Conservation (phyloP, 2,329 filamentous ascomycete species). For the Decorospora gaudefroyi region DNA sequence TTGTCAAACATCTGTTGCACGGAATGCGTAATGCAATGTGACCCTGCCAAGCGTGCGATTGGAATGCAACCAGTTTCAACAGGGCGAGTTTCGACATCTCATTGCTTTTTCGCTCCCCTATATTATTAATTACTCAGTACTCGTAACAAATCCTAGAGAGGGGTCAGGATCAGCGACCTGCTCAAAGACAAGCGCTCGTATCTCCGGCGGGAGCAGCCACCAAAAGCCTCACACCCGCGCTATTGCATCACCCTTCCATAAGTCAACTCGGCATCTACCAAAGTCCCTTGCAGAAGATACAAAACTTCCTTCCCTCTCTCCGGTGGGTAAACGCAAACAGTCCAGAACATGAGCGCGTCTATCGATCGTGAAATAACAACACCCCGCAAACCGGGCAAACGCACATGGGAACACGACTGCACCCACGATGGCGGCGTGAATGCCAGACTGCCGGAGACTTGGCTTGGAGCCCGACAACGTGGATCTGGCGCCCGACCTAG, state of each 20-base stretch:
- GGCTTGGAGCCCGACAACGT: conserved; percentile 38
- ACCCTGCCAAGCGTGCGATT: conserved; percentile 13
- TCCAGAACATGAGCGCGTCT: not conserved
- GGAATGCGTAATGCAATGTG: conserved; percentile 20
- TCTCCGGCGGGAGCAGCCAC: conserved; percentile 17
- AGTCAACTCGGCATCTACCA: no score
- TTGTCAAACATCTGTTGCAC: conserved; percentile 8
- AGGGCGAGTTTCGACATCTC: no score
- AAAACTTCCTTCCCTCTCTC: no score
- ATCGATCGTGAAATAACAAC: conserved; percentile 5
- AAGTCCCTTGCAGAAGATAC: no score
- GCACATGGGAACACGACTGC: conserved; percentile 31
- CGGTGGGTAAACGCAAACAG: no score
- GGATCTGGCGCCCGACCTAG: conserved; percentile 36
- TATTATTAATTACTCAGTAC: conserved; percentile 5
- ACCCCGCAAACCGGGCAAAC: conserved; percentile 29
- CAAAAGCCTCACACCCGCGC: conserved; percentile 12
- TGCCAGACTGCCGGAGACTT: conserved; percentile 45
- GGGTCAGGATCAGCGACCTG: conserved; percentile 1
- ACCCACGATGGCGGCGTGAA: conserved; percentile 42
- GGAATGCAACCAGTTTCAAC: not conserved
- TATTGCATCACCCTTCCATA: conserved; percentile 7
- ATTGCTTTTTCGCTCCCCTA: conserved; percentile 10
- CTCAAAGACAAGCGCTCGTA: conserved; percentile 15
- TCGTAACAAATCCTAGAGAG: conserved; percentile 5